Evolutionary conservation across 2,329 filamentous ascomycete species (phyloP), one percentile per base, ranked within the genome.

Genomic region (Sordariomycetes sp.): DNA sequence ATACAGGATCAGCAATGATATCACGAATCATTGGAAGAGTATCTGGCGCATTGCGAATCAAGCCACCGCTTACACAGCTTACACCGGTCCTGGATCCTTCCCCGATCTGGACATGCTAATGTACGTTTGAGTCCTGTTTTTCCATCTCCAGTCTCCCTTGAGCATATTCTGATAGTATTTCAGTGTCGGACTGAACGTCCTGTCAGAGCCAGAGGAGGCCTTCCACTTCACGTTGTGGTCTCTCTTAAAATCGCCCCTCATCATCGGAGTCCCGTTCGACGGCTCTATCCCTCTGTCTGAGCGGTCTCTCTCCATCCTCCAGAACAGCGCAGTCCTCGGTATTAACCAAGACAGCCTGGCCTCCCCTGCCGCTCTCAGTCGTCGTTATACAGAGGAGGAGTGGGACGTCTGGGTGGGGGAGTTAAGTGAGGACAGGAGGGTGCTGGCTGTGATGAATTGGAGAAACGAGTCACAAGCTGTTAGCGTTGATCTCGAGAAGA

Each of bases 291-390:
- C 65, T 0, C 54, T 57, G 2, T 36, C 48, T n/a, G n/a, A n/a
- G 0, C 47, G 50, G 1, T 69, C 67, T 0, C 44, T 71, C 11
- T 49, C 50, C 5, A 53, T 69, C 12, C 46, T 70, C 30, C 55
- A 54, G 2, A 75, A 76, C 47, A 54, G 59, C 17, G 71, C 73
- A 35, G 62, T 72, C 17, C 68, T 79, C 17, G 64, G 64, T 0
- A 68, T 73, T 45, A 77, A 77, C 42, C 72, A 78, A 42, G 74
- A 78, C 43, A 38, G 62, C 0, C 49, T 76, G 0, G 70, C 61
- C 0, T 51, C 64, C 34, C 68, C 71, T 29, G 69, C 70, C 1
- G 57, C 57, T 12, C 53, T 79, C 2, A 48, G 64, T 2, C 52
- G 65, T 5, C 57, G 68, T 5, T 63, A 64, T 43, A 64, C 65